Evolutionary conservation across 441 rosid genomes (phyloP), one percentile per base, ranked within the genome.

Genomic region (Pelargonium cotyledonis): DNA sequence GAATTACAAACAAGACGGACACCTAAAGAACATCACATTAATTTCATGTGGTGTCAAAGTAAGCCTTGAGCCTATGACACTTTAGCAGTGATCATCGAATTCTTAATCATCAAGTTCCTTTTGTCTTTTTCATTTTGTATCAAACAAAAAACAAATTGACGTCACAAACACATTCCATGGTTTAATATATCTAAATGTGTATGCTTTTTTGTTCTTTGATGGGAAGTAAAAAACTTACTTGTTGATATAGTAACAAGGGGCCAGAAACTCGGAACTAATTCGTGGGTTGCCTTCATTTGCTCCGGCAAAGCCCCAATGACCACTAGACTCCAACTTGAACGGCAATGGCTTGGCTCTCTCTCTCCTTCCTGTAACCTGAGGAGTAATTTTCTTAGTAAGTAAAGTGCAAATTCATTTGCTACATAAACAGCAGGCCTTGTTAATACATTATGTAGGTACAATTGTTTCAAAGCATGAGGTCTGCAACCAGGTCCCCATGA

Each of bases 311-410:
- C 96, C 99, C 97, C 96, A 89, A 38, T 87, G 84, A 14, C 99
- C 97, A 58, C 82, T 84, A 65, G 88, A 81, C 68, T 89, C 96
- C 82, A 91, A 70, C 81, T 91, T 88, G 73, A 94, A 94, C 0
- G 89, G 85, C 80, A 94, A 78, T 64, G 99, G 88, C 76, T 91
- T 94, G 16, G 97, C 99, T 83, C 95, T 79, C 65, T 91, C 99
- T 78, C 97, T 87, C 84, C 97, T 91, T 76, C 99, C 96, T 3
- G 97, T 91, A 65, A 91, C 99, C 98, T 91, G 82, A 57, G 62
- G 49, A 72, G 68, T 65, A 74, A 49, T 63, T 73, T 43, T 63
- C 67, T 49, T 8, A 41, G 7, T 72, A 46, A 78, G 68, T 10
- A 68, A 47, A 11, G 46, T 15, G 6, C 38, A 75, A 23, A 62